These are phyloP conservation scores for Asterophora lycoperdoides DNA, from an alignment of 768 basidiomycete genomes.

Conservation along the genomic window DNA sequence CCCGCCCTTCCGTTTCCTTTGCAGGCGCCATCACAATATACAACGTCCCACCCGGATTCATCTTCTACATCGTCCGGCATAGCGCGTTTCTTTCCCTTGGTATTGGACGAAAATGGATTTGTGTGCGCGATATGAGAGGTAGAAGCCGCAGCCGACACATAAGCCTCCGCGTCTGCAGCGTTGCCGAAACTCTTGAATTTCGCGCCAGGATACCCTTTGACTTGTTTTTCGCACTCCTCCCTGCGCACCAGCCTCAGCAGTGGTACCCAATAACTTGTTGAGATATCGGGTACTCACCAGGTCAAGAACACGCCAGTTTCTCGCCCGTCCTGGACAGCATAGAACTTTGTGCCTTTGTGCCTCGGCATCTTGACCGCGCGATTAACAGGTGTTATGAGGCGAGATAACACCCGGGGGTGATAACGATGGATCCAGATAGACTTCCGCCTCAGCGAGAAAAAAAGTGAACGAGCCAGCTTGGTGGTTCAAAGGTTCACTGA, in stretches of 20 bases:
- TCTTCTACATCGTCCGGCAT: slow-evolving; percentile 24
- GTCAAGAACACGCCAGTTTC: slow-evolving; percentile 61
- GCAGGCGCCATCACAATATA: slow-evolving; percentile 88
- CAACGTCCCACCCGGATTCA: slow-evolving; percentile 41
- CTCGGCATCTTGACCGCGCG: slow-evolving; percentile 16
- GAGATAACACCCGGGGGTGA: neutral
- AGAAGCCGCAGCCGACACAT: slow-evolving; percentile 25
- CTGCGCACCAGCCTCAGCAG: slow-evolving; percentile 32
- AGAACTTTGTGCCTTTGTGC: slow-evolving; percentile 46
- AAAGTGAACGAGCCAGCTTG: slow-evolving; percentile 9
- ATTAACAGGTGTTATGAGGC: neutral
- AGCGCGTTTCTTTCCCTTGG: slow-evolving; percentile 33
- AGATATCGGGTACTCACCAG: slow-evolving; percentile 44
- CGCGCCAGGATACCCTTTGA: slow-evolving; percentile 59
- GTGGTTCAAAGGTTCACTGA: too few species aligned
- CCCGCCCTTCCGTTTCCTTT: slow-evolving; percentile 70
- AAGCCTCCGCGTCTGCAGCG: slow-evolving; percentile 54
- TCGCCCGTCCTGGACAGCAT: slow-evolving; percentile 69
- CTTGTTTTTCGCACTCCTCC: slow-evolving; percentile 68
- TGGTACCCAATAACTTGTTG: slow-evolving; percentile 3
- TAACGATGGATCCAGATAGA: slow-evolving; percentile 8
- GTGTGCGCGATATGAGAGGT: neutral
- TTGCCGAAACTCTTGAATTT: slow-evolving; percentile 65
- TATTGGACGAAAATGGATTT: neutral
- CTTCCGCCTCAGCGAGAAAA: slow-evolving; percentile 5